Percentiles rank a stretch among this genome's conserved stretches.
Conservation (phyloP, 2,329 filamentous ascomycete species). For the Penicillium sp. region DNA sequence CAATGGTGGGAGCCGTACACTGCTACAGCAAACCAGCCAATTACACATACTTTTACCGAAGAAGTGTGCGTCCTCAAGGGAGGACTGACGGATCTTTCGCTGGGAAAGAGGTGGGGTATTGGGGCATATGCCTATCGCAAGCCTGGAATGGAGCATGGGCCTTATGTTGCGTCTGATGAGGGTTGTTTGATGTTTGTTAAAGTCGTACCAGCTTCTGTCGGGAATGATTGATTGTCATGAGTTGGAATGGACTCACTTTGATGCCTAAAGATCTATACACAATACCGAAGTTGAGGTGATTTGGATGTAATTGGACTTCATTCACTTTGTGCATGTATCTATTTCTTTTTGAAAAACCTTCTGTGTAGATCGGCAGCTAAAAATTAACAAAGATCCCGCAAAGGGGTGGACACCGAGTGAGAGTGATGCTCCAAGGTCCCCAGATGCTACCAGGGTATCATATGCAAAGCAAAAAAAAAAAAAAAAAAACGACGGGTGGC, state of each 20-base stretch:
- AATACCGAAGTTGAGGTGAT: neutral
- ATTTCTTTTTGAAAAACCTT: neutral
- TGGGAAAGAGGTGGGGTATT: conserved; percentile 31
- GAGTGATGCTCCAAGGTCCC: conserved; percentile 8
- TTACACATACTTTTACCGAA: conserved; percentile 40
- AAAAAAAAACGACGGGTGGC: neutral
- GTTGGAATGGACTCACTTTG: neutral
- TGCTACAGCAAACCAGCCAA: conserved; percentile 24
- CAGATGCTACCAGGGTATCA: conserved; percentile 15
- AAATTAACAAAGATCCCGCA: neutral
- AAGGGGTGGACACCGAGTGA: conserved; percentile 1
- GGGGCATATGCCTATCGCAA: conserved; percentile 43
- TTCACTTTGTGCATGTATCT: neutral
- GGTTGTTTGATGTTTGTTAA: conserved; percentile 40
- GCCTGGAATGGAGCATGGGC: conserved; percentile 43
- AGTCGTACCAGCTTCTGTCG: conserved; percentile 2
- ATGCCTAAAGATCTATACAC: neutral
- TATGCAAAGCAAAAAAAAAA: conserved; percentile 5
- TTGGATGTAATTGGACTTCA: neutral
- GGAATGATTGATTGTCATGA: neutral
- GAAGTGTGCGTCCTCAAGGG: conserved; percentile 41
- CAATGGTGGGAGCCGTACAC: conserved; percentile 40
- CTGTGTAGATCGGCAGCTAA: neutral
- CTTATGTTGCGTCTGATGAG: conserved; percentile 31
- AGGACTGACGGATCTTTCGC: conserved; percentile 34